These are phyloP conservation scores for Leccinum fuscescens DNA, from an alignment of 1,284 basidiomycete genomes.

Conservation along the genomic window DNA sequence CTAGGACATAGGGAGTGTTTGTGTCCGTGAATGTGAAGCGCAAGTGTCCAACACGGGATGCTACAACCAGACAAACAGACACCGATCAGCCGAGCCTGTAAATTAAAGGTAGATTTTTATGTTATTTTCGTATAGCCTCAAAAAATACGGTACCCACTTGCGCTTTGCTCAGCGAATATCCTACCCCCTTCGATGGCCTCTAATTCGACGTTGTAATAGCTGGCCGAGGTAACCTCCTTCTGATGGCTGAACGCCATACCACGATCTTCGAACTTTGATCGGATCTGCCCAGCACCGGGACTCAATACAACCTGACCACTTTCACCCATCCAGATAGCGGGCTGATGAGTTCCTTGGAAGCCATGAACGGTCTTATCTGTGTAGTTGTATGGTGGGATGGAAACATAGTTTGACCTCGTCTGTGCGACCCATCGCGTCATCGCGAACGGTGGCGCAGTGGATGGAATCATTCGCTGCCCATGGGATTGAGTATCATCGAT, in stretches of 20 bases:
- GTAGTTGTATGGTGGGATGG: slow-evolving; percentile 76
- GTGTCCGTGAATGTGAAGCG: slow-evolving; percentile 64
- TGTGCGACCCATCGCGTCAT: slow-evolving; percentile 82
- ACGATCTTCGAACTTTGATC: slow-evolving; percentile 55
- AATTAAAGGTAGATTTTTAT: no score
- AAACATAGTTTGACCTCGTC: slow-evolving; percentile 71
- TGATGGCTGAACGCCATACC: slow-evolving; percentile 59
- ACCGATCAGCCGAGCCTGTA: background rate
- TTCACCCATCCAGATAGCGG: slow-evolving; percentile 91
- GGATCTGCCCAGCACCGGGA: slow-evolving; percentile 56
- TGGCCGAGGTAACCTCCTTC: slow-evolving; percentile 61
- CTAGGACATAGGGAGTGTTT: slow-evolving; percentile 56
- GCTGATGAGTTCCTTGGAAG: slow-evolving; percentile 79
- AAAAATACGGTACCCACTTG: slow-evolving; percentile 49
- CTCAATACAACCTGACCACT: slow-evolving; percentile 65
- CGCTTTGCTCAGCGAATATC: slow-evolving; percentile 65
- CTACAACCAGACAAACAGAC: slow-evolving; percentile 35
- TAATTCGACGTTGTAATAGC: slow-evolving; percentile 68
- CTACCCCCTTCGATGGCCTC: slow-evolving; percentile 48
- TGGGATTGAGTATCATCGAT: no score
- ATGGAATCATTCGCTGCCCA: slow-evolving; percentile 57
- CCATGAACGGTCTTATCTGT: slow-evolving; percentile 65
- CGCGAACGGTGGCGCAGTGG: slow-evolving; percentile 74
- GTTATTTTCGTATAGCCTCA: background rate
- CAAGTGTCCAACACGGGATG: slow-evolving; percentile 76